Conservation (phyloP, 768 basidiomycete genomes). For the Agaricus blazei region DNA sequence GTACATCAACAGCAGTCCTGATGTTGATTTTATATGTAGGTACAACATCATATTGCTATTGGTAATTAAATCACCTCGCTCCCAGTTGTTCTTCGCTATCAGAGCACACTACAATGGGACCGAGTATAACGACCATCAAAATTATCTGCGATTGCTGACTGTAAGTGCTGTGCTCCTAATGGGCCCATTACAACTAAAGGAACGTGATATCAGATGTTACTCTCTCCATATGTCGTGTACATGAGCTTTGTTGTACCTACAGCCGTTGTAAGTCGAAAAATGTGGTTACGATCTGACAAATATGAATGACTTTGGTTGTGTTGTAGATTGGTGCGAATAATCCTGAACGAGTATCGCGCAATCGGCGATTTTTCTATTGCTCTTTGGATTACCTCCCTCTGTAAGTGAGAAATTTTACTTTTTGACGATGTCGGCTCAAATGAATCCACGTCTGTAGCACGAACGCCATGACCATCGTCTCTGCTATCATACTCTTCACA, state of each 20-base stretch:
- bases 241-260: constrained; percentile 33
- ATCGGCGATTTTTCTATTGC: constrained; percentile 48
- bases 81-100: constrained; percentile 41
- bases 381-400: constrained; percentile 32
- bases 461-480: constrained; percentile 32
- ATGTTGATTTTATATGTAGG: constrained; percentile 38
- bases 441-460: constrained; percentile 26
- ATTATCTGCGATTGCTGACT: constrained; percentile 28
- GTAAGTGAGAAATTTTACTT: constrained; percentile 20
- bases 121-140: constrained; percentile 26
- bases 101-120: constrained; percentile 30
- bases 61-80: background rate
- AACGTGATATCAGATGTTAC: constrained; percentile 29
- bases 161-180: constrained; percentile 20
- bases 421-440: background rate
- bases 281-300: background rate
- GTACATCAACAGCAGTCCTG: constrained; percentile 36
- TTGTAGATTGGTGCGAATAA: constrained; percentile 32
- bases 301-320: background rate
- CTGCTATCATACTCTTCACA: constrained; percentile 33
- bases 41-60: background rate
- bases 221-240: constrained; percentile 35
- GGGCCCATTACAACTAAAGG: background rate
- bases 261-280: constrained; percentile 27
- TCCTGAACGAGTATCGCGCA: constrained; percentile 34